A percentile compares a stretch with the other conserved stretches of the same genome.
phyloP scores from a whole-genome alignment of 2,329 filamentous ascomycete species.

The Daldinia sp. region DNA sequence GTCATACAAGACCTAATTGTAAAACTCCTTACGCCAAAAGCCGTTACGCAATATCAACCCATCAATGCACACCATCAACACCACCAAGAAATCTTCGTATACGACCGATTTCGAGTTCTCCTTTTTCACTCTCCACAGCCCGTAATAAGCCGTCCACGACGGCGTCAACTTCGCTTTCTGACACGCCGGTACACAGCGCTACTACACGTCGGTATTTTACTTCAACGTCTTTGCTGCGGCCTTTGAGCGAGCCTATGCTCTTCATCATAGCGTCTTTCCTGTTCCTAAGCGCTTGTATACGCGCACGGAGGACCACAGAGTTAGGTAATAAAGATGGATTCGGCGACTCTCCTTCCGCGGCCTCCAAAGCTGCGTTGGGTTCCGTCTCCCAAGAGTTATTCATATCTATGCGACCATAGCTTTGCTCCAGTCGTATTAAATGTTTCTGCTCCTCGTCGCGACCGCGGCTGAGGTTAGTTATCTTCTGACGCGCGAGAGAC shows the following conservation, averaged over 20 bases:
- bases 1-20: conserved; percentile 19
- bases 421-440: conserved; percentile 61
- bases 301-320: conserved; percentile 71
- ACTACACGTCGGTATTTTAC: conserved; percentile 90
- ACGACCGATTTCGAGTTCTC: conserved; percentile 79
- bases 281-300: conserved; percentile 75
- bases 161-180: conserved; percentile 82
- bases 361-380: conserved; percentile 55
- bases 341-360: conserved; percentile 53
- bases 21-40: conserved; percentile 16
- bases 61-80: conserved; percentile 71
- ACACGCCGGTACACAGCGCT: conserved; percentile 83
- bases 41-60: conserved; percentile 4
- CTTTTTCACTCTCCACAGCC: conserved; percentile 88
- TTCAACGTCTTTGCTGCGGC: conserved; percentile 85
- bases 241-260: conserved; percentile 77
- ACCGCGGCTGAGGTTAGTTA: conserved; percentile 81
- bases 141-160: conserved; percentile 83
- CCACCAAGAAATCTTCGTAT: conserved; percentile 84
- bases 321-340: conserved; percentile 66
- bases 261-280: conserved; percentile 76
- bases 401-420: conserved; percentile 58
- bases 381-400: conserved; percentile 68
- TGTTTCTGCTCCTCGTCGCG: conserved; percentile 75
- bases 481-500: conserved; percentile 76